Conservation (phyloP, 139 green algal species). For the Pseudopediastrum boryanum region DNA sequence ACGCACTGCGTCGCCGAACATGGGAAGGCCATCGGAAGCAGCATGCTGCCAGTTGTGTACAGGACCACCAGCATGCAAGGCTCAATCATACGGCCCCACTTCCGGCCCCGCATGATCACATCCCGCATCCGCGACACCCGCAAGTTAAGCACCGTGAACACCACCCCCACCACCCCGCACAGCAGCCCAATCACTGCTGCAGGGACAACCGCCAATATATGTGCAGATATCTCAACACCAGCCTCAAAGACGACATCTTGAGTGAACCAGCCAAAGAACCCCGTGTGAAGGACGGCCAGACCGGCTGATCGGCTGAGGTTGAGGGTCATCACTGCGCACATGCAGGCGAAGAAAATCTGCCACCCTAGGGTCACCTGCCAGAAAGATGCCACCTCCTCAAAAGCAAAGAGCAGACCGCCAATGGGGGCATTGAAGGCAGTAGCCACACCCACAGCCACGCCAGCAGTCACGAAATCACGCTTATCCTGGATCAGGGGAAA, state of each 20-base stretch:
- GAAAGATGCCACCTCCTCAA: slow-evolving; percentile 88
- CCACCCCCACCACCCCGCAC: slow-evolving; percentile 69
- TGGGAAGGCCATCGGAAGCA: slow-evolving; percentile 84
- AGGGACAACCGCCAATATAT: slow-evolving; percentile 78
- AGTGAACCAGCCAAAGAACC: slow-evolving; percentile 61
- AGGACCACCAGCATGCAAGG: slow-evolving; percentile 75
- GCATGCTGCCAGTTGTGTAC: slow-evolving; percentile 79
- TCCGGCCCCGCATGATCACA: slow-evolving; percentile 3
- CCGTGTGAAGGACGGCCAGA: slow-evolving; percentile 48
- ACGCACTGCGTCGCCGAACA: slow-evolving; percentile 74
- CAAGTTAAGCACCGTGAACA: slow-evolving; percentile 85
- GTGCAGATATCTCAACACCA: slow-evolving; percentile 57
- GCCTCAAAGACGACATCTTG: slow-evolving; percentile 45
- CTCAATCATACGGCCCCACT: slow-evolving; percentile 70
- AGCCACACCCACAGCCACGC: slow-evolving; percentile 81
- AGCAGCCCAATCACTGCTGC: slow-evolving; percentile 74
- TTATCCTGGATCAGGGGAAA: slow-evolving; percentile 90
- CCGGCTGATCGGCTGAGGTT: slow-evolving; percentile 70
- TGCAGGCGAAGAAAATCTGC: slow-evolving; percentile 81
- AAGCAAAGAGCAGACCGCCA: slow-evolving; percentile 88
- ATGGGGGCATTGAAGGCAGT: slow-evolving; percentile 74
- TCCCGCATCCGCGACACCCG: slow-evolving; percentile 43
- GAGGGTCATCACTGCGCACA: slow-evolving; percentile 69
- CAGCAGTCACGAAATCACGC: slow-evolving; percentile 90
- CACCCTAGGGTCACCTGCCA: slow-evolving; percentile 83